These are phyloP conservation scores for Phanerochaete carnosa DNA, from an alignment of 768 basidiomycete genomes.

Conservation along the genomic window DNA sequence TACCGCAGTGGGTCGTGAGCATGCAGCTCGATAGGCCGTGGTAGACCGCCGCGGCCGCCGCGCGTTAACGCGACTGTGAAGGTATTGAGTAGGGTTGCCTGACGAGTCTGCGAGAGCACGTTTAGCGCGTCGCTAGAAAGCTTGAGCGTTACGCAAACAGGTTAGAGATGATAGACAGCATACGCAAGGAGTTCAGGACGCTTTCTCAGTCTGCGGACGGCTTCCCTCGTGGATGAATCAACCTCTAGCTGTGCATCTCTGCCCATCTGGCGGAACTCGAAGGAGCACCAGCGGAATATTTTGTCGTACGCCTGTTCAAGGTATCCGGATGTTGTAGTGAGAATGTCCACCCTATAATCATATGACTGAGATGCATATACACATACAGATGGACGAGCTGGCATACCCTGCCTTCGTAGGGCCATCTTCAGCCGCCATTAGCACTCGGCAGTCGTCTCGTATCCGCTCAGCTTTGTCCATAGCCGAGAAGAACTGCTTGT, in stretches of 20 bases:
- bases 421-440: slow-evolving; percentile 84
- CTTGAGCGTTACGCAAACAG: slow-evolving; percentile 14
- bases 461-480: slow-evolving; percentile 87
- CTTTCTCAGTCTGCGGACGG: slow-evolving; percentile 67
- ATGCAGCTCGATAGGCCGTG: slow-evolving; percentile 94
- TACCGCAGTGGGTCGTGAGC: slow-evolving; percentile 97
- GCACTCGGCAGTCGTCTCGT: slow-evolving; percentile 76
- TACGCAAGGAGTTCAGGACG: slow-evolving; percentile 79
- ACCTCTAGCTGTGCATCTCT: slow-evolving; percentile 76
- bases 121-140: slow-evolving; percentile 67
- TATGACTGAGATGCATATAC: not conserved
- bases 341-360: slow-evolving; percentile 73
- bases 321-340: slow-evolving; percentile 74
- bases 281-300: slow-evolving; percentile 78
- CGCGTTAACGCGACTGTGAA: slow-evolving; percentile 88
- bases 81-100: slow-evolving; percentile 70
- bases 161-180: slow-evolving; percentile 14
- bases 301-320: slow-evolving; percentile 92
- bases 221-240: slow-evolving; percentile 59
- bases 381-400: not conserved
- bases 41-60: slow-evolving; percentile 80
- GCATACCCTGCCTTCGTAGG: slow-evolving; percentile 73
- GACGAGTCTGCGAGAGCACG: slow-evolving; percentile 77
- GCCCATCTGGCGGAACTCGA: slow-evolving; percentile 80
- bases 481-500: slow-evolving; percentile 71